Conservation (phyloP, 192 early-diverging fungal species). For the Rhizoclosmatium sp. region DNA sequence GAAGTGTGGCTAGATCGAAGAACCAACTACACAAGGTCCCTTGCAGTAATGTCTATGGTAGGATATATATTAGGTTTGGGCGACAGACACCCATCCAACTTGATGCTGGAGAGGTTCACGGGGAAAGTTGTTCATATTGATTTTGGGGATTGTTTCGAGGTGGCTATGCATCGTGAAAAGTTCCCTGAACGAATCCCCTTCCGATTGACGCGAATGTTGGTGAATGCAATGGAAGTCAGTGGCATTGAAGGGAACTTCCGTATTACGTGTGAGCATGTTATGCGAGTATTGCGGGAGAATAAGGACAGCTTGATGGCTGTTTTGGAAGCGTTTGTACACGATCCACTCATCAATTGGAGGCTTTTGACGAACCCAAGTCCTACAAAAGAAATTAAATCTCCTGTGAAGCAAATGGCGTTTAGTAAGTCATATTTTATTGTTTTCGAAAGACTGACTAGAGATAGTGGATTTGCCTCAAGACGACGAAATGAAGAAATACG, state of each 20-base stretch:
- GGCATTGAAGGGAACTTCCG: conserved; percentile 97
- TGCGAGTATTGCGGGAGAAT: conserved; percentile 93
- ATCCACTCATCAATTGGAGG: conserved; percentile 93
- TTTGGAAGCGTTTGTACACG: conserved; percentile 96
- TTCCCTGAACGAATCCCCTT: conserved; percentile 99
- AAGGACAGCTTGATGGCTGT: conserved; percentile 98
- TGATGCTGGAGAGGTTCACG: conserved; percentile 87
- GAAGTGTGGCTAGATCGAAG: conserved; percentile 94
- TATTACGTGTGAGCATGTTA: conserved; percentile 94
- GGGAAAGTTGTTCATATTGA: conserved; percentile 98
- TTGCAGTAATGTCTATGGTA: conserved; percentile 98
- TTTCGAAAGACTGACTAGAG: not conserved
- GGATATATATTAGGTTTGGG: conserved; percentile 97
- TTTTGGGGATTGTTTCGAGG: conserved; percentile 97
- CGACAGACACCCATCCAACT: conserved; percentile 95
- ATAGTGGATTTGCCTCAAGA: not conserved
- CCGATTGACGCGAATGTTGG: conserved; percentile 96
- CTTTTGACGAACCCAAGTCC: conserved; percentile 66
- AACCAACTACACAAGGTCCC: conserved; percentile 93
- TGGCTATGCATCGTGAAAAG: conserved; percentile 94
- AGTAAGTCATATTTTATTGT: not conserved
- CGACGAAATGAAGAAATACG: conserved; percentile 16
- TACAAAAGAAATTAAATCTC: conserved; percentile 30
- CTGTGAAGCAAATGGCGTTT: conserved; percentile 7
- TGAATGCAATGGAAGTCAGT: conserved; percentile 97